Evolutionary conservation across 441 rosid species (phyloP).

Genomic region (Raphanus hybrid): DNA sequence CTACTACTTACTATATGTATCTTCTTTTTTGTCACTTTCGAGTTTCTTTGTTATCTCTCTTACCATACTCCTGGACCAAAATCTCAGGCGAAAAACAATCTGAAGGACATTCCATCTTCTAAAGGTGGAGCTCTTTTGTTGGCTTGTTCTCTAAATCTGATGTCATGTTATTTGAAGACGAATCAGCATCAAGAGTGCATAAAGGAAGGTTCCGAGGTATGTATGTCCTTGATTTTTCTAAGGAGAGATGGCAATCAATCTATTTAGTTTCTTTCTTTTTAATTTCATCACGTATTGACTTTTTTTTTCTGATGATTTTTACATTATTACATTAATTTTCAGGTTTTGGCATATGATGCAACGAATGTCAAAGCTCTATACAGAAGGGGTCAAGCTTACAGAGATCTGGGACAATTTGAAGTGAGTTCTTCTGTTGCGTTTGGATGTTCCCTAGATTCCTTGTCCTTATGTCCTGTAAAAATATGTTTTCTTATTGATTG

Average conservation of each 20-base stretch:
- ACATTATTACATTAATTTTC: slow-evolving; percentile 17
- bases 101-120: slow-evolving; percentile 67
- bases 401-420: slow-evolving; percentile 69
- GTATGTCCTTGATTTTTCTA: no score
- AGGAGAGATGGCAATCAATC: slow-evolving; percentile 2
- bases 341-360: slow-evolving; percentile 84
- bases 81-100: slow-evolving; percentile 79
- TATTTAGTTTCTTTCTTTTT: not conserved
- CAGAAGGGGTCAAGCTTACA: slow-evolving; percentile 95
- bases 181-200: slow-evolving; percentile 70
- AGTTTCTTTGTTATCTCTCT: no score
- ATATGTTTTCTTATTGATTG: slow-evolving; percentile 18
- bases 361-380: slow-evolving; percentile 89
- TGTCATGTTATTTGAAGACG: slow-evolving; percentile 95
- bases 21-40: no score
- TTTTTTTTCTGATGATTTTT: slow-evolving; percentile 33
- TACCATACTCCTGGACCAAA: not conserved
- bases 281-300: not conserved
- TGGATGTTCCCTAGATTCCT: slow-evolving; percentile 15
- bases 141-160: slow-evolving; percentile 90
- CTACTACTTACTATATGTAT: not conserved
- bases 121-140: slow-evolving; percentile 60
- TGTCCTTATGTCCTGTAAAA: slow-evolving; percentile 5
- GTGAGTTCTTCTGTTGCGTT: slow-evolving; percentile 56
- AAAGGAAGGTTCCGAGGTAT: slow-evolving; percentile 89